Percentiles rank a stretch among this genome's conserved stretches.
These are phyloP conservation scores for Lipomyces sp. DNA, from an alignment of 805 yeast species.

Conservation along the genomic window DNA sequence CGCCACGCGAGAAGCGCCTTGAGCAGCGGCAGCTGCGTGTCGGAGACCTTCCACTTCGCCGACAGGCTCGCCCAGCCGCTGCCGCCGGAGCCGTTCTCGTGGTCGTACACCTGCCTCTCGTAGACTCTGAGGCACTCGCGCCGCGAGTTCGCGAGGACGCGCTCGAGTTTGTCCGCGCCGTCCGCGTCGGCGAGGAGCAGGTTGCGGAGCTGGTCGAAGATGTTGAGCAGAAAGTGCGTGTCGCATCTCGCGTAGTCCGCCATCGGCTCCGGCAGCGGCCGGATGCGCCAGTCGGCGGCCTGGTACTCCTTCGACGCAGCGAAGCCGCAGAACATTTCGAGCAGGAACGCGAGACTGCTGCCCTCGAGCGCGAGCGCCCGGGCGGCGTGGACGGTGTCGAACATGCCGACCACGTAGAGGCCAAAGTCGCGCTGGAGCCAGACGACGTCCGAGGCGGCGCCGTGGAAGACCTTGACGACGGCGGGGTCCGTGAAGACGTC, in stretches of 20 bases:
- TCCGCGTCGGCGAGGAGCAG: slow-evolving; percentile 42
- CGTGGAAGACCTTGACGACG: slow-evolving; percentile 86
- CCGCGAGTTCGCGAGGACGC: slow-evolving; percentile 70
- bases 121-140: slow-evolving; percentile 76
- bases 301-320: slow-evolving; percentile 92
- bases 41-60: slow-evolving; percentile 61
- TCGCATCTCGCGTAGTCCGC: slow-evolving; percentile 86
- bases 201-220: slow-evolving; percentile 71
- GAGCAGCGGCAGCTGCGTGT: slow-evolving; percentile 49
- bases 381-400: slow-evolving; percentile 91
- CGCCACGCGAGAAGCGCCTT: slow-evolving; percentile 76
- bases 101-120: slow-evolving; percentile 69
- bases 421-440: slow-evolving; percentile 97
- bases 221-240: slow-evolving; percentile 83
- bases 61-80: slow-evolving; percentile 69
- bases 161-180: no score
- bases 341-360: slow-evolving; percentile 76
- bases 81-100: slow-evolving; percentile 23
- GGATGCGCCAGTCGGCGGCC: slow-evolving; percentile 90
- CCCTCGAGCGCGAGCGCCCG: slow-evolving; percentile 73
- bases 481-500: slow-evolving; percentile 73
- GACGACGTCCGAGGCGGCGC: slow-evolving; percentile 92
- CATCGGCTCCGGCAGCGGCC: slow-evolving; percentile 80
- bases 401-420: slow-evolving; percentile 77
- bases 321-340: slow-evolving; percentile 77